A percentile compares a stretch with the other conserved stretches of the same genome.
Evolutionary conservation across 2,329 filamentous ascomycete genomes (phyloP).

Genomic region (Alternaria solani): DNA sequence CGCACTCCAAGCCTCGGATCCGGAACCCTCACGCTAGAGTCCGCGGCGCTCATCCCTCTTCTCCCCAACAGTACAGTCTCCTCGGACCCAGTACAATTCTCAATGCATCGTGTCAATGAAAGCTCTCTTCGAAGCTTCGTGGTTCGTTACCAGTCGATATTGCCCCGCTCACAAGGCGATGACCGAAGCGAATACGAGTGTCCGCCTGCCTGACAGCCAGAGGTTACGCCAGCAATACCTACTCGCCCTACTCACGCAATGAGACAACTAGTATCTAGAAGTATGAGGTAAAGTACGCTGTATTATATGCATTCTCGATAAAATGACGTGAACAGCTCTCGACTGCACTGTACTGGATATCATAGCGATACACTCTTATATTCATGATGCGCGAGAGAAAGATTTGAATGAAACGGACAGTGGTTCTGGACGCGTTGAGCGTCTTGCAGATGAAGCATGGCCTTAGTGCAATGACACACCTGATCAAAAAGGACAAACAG

Average conservation of each 20-base stretch:
- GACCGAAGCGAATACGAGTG: background rate
- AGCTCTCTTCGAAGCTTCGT: background rate
- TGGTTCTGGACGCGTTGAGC: background rate
- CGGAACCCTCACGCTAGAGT: background rate
- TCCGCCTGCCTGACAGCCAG: background rate
- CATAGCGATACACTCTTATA: too few species aligned
- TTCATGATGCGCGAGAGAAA: background rate
- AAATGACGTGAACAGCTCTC: background rate
- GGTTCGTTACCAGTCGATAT: conserved; percentile 1
- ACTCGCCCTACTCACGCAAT: background rate
- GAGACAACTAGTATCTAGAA: background rate
- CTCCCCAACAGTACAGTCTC: background rate
- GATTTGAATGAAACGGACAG: background rate
- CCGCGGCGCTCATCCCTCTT: background rate
- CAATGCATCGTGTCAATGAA: background rate
- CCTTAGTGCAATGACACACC: background rate
- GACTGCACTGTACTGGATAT: background rate
- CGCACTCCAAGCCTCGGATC: background rate
- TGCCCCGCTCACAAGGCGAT: background rate
- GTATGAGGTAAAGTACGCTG: background rate
- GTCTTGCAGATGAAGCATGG: background rate
- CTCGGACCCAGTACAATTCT: too few species aligned
- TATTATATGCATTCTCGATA: background rate
- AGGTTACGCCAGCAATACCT: background rate
- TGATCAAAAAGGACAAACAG: background rate